Conservation (phyloP, 352 stramenopile species). For the Globisporangium cylindrosporum region DNA sequence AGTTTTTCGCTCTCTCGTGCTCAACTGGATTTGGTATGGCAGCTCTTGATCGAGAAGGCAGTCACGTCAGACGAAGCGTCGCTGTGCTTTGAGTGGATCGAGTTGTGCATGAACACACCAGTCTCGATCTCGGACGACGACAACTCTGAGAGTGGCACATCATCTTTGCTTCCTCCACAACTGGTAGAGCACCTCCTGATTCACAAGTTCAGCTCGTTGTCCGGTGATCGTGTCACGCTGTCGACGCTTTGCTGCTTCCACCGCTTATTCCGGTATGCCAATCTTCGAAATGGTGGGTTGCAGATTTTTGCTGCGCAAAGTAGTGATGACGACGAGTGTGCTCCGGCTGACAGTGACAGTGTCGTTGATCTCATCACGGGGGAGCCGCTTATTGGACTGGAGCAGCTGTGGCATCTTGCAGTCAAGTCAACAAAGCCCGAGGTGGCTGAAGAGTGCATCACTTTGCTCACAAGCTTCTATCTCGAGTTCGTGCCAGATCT, state of each 20-base stretch:
- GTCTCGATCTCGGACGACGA: constrained; percentile 1
- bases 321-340: constrained; percentile 3
- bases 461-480: constrained; percentile 49
- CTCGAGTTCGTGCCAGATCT: constrained; percentile 45
- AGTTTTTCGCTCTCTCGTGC: constrained; percentile 17
- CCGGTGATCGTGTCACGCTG: constrained; percentile 31
- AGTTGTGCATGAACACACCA: constrained; percentile 51
- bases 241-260: constrained; percentile 68
- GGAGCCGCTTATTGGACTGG: constrained; percentile 37
- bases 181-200: constrained; percentile 35
- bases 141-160: not conserved
- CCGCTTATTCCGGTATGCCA: constrained; percentile 61
- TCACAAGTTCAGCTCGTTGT: constrained; percentile 43
- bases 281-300: constrained; percentile 36
- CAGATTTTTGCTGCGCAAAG: constrained; percentile 24
- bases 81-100: constrained; percentile 75
- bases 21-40: constrained; percentile 45
- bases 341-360: not conserved
- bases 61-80: constrained; percentile 42
- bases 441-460: constrained; percentile 66
- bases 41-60: constrained; percentile 34
- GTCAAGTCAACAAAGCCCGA: constrained; percentile 32
- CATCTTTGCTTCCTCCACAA: constrained; percentile 18
- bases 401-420: constrained; percentile 62
- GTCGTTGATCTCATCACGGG: constrained; percentile 40